Base-by-base conservation (phyloP, 495 filamentous ascomycete genomes). In the Parathielavia hyrcaniae region DNA sequence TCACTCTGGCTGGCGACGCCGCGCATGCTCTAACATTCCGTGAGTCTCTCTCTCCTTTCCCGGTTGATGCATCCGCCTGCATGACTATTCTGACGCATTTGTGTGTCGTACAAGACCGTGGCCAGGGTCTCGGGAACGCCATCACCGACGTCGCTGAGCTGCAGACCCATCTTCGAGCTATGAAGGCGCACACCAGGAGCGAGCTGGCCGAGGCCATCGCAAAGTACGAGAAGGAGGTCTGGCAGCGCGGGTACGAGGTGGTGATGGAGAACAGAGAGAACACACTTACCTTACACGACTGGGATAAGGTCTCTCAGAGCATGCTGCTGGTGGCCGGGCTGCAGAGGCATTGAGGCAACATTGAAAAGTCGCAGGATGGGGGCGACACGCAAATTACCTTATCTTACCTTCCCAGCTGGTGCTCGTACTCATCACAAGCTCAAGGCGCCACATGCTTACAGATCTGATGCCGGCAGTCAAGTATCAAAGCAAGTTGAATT, bases 1-100 rank as follows among this genome's bases (percentile, higher is more conserved):
- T 80, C 1, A 79, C 77, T 9, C 64, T 80, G 44, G 76, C 71
- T 0, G 79, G 79, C 5, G 79, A 81, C 63, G 79, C 79, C 0
- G 78, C 76, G 9, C 79, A 80, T 68, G 62, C 75, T 0, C 78
- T 80, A 76, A 77, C 74, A 1, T 76, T 71, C 46, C 73, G 64
- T 64, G n/a, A 56, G 64, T 57, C 38, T 2, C 36, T 26, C 0
- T 26, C 5, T 17, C 38, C n/a, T 35, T 20, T 13, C 1, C 14
- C 17, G 10, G 23, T 5, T 10, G 2, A 8, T 12, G 12, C 32
- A 5, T 20, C 13, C 1, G 16, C 7, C 20, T 13, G 34, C n/a
- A 26, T 40, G 34, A 4, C 5, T 23, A 36, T 23, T 8, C 50
- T 53, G 22, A 40, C 14, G 14, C 19, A 20, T 0, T 26, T 41